phyloP scores from a whole-genome alignment of 306 rosid genomes.

The Sesbania bispinosa region DNA sequence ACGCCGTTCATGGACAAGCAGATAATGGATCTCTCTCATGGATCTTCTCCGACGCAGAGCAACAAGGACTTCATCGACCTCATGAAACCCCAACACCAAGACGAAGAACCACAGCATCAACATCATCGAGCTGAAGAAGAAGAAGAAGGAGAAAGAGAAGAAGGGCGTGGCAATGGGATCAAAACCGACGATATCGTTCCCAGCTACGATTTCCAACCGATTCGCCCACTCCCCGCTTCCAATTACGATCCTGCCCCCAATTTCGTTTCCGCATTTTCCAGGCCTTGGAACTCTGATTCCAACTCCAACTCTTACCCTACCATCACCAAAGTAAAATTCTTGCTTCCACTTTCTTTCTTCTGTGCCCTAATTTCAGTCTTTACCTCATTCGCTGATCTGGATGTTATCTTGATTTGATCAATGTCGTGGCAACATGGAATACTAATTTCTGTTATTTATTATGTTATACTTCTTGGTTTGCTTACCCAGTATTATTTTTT shows the following conservation, averaged over 20 bases:
- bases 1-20: constrained; percentile 86
- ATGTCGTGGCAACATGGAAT: not conserved
- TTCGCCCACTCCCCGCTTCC: constrained; percentile 49
- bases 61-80: constrained; percentile 66
- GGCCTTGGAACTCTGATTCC: constrained; percentile 61
- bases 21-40: constrained; percentile 76
- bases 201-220: constrained; percentile 85
- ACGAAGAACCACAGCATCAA: not conserved
- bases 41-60: constrained; percentile 35
- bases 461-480: not conserved
- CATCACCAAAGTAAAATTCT: constrained; percentile 41
- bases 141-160: not conserved
- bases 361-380: not conserved
- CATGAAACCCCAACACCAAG: constrained; percentile 32
- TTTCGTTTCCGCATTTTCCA: constrained; percentile 29
- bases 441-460: not conserved
- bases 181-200: constrained; percentile 60
- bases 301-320: constrained; percentile 42
- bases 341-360: not conserved
- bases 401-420: not conserved
- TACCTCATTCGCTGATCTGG: not conserved
- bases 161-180: constrained; percentile 37
- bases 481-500: not conserved
- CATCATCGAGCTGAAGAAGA: not conserved
- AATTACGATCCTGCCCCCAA: constrained; percentile 45